Evolutionary conservation across 108 stramenopile genomes (phyloP), one percentile per base, ranked within the genome.

Genomic region (Conticribra weissflogii): DNA sequence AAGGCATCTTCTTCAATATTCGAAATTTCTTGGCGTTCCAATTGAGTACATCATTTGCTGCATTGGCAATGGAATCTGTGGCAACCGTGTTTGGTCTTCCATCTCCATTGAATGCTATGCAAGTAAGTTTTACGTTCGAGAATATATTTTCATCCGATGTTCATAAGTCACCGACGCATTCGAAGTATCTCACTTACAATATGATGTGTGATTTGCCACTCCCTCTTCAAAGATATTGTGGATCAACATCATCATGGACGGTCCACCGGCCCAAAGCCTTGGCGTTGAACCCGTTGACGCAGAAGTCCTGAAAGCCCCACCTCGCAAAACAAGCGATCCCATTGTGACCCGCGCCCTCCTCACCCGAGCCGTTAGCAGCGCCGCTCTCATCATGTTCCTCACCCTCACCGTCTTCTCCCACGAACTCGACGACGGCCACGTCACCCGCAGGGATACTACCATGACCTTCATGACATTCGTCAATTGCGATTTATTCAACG

Each of bases 221-320:
- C n/a, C n/a, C n/a, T n/a, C n/a, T n/a, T n/a, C n/a, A n/a, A n/a
- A 66, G 81, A 96, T 98, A 31, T 72, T 98, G n/a, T 98, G 95
- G 95, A 97, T 98, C 71, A 99, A 99, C 66, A 93, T 99, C 55
- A 96, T 98, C 73, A 98, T 98, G 96, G 98, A 98, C 58, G 98
- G 97, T 46, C 97, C 97, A 21, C 96, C 96, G 16, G 95, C 93
- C 1, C 96, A 97, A 68, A 79, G 73, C 60, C 68, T 98, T n/a
- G 98, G 96, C 21, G 94, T 97, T 8, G 96, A 98, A 72, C 93
- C 94, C 3, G 94, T 95, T 0, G 93, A 94, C 59, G 85, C 83
- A 23, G 74, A 63, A 49, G 93, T 98, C 51, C 80, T 96, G 34
- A 78, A 79, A 12, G 91, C 93, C 5, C 90, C 89, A 52, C 97